Evolutionary conservation across 495 filamentous ascomycete genomes (phyloP).

Genomic region (Lichenothelia convexa): DNA sequence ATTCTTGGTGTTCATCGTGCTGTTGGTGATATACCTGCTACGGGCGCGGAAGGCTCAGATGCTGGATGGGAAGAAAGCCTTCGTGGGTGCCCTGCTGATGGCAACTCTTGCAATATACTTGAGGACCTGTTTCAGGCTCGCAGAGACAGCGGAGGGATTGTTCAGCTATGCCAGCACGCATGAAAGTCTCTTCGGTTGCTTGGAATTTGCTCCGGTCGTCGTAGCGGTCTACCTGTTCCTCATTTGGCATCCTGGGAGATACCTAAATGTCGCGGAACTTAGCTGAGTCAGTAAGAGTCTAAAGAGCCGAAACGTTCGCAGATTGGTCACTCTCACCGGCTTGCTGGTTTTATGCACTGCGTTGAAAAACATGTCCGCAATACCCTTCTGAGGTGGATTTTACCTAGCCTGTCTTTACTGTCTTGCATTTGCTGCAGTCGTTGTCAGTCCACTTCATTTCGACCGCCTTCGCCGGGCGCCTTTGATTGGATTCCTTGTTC

Average conservation of each 20-base stretch:
- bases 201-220: slow-evolving; percentile 35
- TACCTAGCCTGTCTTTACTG: too few species aligned
- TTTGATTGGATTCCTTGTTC: too few species aligned
- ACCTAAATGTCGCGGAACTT: too few species aligned
- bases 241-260: slow-evolving; percentile 26
- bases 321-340: too few species aligned
- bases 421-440: too few species aligned
- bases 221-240: slow-evolving; percentile 26
- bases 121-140: slow-evolving; percentile 33
- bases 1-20: slow-evolving; percentile 29
- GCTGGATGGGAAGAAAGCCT: slow-evolving; percentile 3
- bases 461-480: too few species aligned
- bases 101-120: slow-evolving; percentile 32
- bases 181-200: slow-evolving; percentile 32
- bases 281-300: too few species aligned
- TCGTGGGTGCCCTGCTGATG: slow-evolving; percentile 22
- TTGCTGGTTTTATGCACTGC: too few species aligned
- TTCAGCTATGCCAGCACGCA: slow-evolving; percentile 24
- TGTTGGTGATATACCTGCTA: slow-evolving; percentile 11
- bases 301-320: too few species aligned
- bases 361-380: too few species aligned
- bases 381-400: too few species aligned
- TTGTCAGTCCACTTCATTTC: too few species aligned
- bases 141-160: slow-evolving; percentile 35
- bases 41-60: not conserved